These are phyloP conservation scores for Pneumocystis wakefieldiae DNA, from an alignment of 1,139 yeast species.

Conservation along the genomic window DNA sequence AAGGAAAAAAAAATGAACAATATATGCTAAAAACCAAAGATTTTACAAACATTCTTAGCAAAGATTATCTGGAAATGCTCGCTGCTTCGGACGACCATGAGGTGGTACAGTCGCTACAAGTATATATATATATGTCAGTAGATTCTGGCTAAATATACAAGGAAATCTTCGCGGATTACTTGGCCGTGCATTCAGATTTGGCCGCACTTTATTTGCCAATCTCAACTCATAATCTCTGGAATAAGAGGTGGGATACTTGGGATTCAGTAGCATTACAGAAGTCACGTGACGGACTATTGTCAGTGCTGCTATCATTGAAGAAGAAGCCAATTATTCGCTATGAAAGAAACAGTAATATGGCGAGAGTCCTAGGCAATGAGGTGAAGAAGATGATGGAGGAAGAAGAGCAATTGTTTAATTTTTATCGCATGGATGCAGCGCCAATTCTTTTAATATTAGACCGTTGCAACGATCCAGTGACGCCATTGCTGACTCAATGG, in stretches of 20 bases:
- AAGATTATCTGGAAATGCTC: constrained; percentile 62
- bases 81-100: constrained; percentile 89
- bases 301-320: constrained; percentile 58
- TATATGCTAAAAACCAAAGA: constrained; percentile 5
- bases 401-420: constrained; percentile 47
- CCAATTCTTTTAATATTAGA: constrained; percentile 71
- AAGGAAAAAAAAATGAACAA: background rate
- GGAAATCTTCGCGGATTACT: constrained; percentile 75
- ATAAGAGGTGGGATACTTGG: constrained; percentile 31
- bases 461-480: constrained; percentile 76
- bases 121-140: background rate
- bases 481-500: constrained; percentile 91
- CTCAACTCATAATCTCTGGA: constrained; percentile 20
- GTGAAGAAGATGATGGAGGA: constrained; percentile 22
- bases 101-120: constrained; percentile 50
- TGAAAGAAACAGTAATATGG: constrained; percentile 50
- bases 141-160: constrained; percentile 1
- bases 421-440: constrained; percentile 43
- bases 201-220: constrained; percentile 33
- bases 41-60: constrained; percentile 60
- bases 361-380: constrained; percentile 41
- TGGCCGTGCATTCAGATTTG: constrained; percentile 54
- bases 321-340: constrained; percentile 64
- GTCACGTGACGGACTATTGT: constrained; percentile 38
- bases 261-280: constrained; percentile 35